Percentiles rank a stretch among this genome's conserved stretches.
Evolutionary conservation across 2,329 filamentous ascomycete species (phyloP).

Genomic region (Ceratocystis alfenasii): DNA sequence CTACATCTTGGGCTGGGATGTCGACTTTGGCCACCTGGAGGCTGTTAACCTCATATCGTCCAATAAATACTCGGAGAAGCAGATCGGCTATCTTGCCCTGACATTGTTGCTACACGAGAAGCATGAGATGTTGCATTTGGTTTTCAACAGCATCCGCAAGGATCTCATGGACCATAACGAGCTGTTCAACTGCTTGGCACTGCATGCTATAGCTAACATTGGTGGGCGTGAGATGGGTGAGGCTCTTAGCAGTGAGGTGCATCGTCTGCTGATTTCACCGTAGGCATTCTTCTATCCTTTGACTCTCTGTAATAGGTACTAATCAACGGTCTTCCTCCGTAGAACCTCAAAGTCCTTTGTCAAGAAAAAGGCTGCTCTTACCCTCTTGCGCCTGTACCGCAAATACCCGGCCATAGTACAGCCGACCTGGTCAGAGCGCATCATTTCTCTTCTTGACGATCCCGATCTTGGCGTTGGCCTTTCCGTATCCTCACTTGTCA

Average conservation of each 20-base stretch:
- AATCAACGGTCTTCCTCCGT: not conserved
- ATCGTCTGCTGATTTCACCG: conserved; percentile 88
- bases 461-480: conserved; percentile 84
- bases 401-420: conserved; percentile 91
- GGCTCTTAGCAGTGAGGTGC: conserved; percentile 80
- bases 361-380: conserved; percentile 97
- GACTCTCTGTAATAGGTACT: not conserved
- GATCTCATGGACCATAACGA: conserved; percentile 92
- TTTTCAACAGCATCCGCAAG: conserved; percentile 97
- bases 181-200: conserved; percentile 87
- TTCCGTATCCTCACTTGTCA: conserved; percentile 89
- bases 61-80: conserved; percentile 96
- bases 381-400: conserved; percentile 81
- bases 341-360: conserved; percentile 83
- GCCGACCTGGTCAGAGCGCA: conserved; percentile 92
- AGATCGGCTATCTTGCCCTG: conserved; percentile 96
- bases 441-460: conserved; percentile 98
- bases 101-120: conserved; percentile 95
- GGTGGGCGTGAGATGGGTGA: conserved; percentile 96
- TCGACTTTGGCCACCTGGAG: conserved; percentile 96
- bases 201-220: conserved; percentile 97
- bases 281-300: conserved; percentile 38
- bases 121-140: conserved; percentile 87
- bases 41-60: conserved; percentile 96
- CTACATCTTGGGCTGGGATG: conserved; percentile 97